phyloP scores from a whole-genome alignment of 306 rosid species.

The Heteromeles arbutifolia region DNA sequence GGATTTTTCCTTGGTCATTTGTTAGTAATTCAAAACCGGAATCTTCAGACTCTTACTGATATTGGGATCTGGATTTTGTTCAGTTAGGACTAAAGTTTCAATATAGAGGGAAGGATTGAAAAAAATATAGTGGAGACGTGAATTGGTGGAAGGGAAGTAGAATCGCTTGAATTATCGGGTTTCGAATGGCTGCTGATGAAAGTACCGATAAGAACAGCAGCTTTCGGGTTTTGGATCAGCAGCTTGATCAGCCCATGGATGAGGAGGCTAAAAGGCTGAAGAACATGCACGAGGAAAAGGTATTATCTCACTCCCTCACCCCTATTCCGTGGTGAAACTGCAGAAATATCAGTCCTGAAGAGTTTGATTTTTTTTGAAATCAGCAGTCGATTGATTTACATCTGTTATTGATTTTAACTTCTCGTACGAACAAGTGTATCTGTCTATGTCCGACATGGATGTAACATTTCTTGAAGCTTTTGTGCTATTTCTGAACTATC shows the following conservation, averaged over 20 bases:
- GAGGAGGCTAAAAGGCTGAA: background rate
- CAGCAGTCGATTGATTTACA: no score
- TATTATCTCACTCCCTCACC: background rate
- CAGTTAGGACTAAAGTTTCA: background rate
- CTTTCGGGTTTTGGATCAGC: background rate
- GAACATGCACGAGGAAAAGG: background rate
- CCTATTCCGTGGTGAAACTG: background rate
- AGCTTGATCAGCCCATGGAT: conserved; percentile 4
- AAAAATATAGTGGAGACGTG: background rate
- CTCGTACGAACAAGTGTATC: background rate
- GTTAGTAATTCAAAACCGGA: background rate
- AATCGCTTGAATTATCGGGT: background rate
- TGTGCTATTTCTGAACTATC: background rate
- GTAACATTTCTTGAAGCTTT: background rate
- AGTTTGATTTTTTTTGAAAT: no score
- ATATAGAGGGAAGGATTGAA: background rate
- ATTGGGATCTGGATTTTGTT: background rate
- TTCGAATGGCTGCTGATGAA: background rate
- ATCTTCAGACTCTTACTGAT: background rate
- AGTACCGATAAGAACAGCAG: background rate
- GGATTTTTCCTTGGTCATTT: background rate
- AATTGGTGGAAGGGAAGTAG: background rate
- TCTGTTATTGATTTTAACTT: background rate
- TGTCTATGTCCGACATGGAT: no score
- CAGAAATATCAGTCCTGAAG: no score